These are phyloP conservation scores for Stromatinia cepivora DNA, from an alignment of 2,329 filamentous ascomycete species.

Conservation along the genomic window DNA sequence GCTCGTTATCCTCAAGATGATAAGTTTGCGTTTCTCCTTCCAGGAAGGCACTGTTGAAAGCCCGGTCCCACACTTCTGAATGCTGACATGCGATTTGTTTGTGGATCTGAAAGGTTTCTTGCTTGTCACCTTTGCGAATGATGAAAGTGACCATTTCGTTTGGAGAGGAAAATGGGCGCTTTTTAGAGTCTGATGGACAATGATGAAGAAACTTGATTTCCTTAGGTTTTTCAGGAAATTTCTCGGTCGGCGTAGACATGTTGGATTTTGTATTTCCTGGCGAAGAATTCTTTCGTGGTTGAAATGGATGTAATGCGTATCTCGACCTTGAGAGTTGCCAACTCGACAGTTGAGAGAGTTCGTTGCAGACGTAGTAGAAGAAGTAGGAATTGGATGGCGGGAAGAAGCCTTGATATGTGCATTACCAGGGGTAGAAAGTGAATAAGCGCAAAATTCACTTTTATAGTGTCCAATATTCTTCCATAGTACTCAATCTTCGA, in stretches of 20 bases:
- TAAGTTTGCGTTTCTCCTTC: slow-evolving; percentile 15
- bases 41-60: slow-evolving; percentile 4
- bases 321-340: too few relatives aligned
- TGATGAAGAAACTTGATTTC: neutral
- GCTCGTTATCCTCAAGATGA: neutral
- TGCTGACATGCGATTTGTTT: slow-evolving; percentile 5
- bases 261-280: neutral
- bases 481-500: neutral
- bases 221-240: neutral
- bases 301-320: neutral
- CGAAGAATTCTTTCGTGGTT: neutral
- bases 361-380: neutral
- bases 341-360: neutral
- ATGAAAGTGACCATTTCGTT: slow-evolving; percentile 16
- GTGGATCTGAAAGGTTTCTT: slow-evolving; percentile 1
- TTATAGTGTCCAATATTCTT: neutral
- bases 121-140: neutral
- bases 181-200: too few relatives aligned
- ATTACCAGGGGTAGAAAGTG: neutral
- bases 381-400: too few relatives aligned
- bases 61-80: slow-evolving; percentile 9
- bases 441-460: neutral
- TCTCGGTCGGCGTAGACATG: neutral
- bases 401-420: neutral
- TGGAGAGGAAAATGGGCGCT: neutral